These are phyloP conservation scores for Backusella luteola DNA, from an alignment of 192 early-diverging fungal species.

Conservation along the genomic window DNA sequence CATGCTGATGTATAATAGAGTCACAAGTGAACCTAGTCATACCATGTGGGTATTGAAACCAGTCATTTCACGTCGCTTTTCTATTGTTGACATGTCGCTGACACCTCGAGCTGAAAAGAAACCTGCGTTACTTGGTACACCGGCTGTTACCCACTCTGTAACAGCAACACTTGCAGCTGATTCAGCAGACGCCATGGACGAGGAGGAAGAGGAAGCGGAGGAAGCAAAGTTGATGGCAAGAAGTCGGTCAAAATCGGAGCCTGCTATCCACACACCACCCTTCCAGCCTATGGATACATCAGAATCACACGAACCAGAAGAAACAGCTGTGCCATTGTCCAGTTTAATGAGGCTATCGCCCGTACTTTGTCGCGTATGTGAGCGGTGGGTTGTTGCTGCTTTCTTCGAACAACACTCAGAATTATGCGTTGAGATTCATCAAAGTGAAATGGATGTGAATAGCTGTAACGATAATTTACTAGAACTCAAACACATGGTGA, in stretches of 20 bases:
- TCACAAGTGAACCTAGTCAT: slow-evolving; percentile 58
- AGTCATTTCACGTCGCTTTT: slow-evolving; percentile 31
- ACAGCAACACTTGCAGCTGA: background rate
- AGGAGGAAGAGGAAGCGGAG: background rate
- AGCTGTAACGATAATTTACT: slow-evolving; percentile 73
- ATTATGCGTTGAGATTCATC: slow-evolving; percentile 72
- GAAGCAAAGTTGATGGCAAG: background rate
- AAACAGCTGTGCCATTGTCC: background rate
- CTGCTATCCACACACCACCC: slow-evolving; percentile 13
- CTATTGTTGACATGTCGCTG: slow-evolving; percentile 19
- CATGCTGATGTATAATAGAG: slow-evolving; percentile 76
- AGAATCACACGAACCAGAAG: background rate
- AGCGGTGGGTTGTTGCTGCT: slow-evolving; percentile 64
- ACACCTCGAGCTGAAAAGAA: slow-evolving; percentile 5
- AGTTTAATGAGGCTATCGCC: slow-evolving; percentile 34
- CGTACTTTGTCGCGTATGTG: slow-evolving; percentile 78
- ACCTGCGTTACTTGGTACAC: background rate
- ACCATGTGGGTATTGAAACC: slow-evolving; percentile 83
- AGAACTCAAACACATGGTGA: slow-evolving; percentile 52
- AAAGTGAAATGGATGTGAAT: slow-evolving; percentile 71
- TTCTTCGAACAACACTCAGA: slow-evolving; percentile 75
- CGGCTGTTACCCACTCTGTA: background rate
- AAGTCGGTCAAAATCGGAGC: slow-evolving; percentile 22
- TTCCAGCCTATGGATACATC: background rate
- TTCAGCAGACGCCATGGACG: background rate